These are phyloP conservation scores for Suhomyces yuchorum DNA, from an alignment of 1,139 yeast genomes.

Conservation along the genomic window DNA sequence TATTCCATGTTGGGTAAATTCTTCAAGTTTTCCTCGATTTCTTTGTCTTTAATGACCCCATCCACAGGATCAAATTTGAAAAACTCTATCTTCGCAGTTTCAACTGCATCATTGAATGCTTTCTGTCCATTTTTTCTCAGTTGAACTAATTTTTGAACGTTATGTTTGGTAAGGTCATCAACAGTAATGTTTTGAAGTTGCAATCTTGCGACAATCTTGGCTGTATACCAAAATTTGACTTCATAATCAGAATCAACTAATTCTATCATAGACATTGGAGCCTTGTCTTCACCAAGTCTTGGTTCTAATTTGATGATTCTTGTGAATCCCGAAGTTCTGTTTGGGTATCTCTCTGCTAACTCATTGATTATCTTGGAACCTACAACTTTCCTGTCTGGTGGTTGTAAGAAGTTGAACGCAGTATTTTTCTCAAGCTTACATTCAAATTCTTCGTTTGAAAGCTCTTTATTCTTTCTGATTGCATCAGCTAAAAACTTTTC, in stretches of 20 bases:
- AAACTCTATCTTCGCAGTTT: conserved; percentile 54
- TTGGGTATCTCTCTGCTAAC: conserved; percentile 61
- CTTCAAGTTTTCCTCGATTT: conserved; percentile 31
- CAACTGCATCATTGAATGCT: conserved; percentile 63
- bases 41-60: conserved; percentile 27
- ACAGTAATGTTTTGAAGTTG: conserved; percentile 65
- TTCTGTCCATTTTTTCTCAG: conserved; percentile 52
- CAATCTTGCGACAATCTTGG: conserved; percentile 78
- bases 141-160: conserved; percentile 54
- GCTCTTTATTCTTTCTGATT: conserved; percentile 20
- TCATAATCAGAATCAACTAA: conserved; percentile 77
- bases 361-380: conserved; percentile 66
- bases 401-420: conserved; percentile 41
- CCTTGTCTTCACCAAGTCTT: conserved; percentile 81
- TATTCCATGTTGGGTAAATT: conserved; percentile 37
- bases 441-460: conserved; percentile 22
- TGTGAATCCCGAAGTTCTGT: conserved; percentile 80
- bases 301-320: conserved; percentile 84
- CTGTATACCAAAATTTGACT: conserved; percentile 74
- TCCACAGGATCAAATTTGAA: conserved; percentile 25
- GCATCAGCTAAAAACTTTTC: conserved; percentile 43
- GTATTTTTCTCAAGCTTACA: conserved; percentile 25
- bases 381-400: conserved; percentile 41
- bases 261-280: conserved; percentile 88
- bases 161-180: conserved; percentile 60